Conservation (phyloP, 2,329 filamentous ascomycete genomes). For the Ophiognomonia clavigignenti-juglandacearum region DNA sequence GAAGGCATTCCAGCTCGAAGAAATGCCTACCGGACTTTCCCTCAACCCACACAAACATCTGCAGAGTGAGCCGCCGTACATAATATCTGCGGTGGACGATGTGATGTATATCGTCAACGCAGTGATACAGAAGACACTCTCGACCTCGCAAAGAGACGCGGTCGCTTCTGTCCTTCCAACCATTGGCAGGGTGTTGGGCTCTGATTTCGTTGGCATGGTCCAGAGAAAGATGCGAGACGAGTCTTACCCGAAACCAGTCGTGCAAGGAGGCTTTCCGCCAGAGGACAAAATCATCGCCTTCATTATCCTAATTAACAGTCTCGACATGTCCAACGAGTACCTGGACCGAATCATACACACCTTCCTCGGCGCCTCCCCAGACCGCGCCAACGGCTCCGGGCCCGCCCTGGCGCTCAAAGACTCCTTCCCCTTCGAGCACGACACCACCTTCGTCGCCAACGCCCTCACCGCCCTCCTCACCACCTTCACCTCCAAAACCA, state of each 20-base stretch:
- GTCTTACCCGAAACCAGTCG: conserved; percentile 74
- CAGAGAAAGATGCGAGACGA: conserved; percentile 98
- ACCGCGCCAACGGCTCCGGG: conserved; percentile 26
- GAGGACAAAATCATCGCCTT: conserved; percentile 88
- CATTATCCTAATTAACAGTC: conserved; percentile 89
- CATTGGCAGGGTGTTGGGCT: conserved; percentile 72
- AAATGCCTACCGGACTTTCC: conserved; percentile 74
- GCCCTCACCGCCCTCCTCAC: conserved; percentile 65
- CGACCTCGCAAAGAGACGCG: conserved; percentile 77
- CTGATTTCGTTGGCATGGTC: conserved; percentile 94
- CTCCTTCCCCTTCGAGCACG: conserved; percentile 76
- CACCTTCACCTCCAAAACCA: conserved; percentile 71
- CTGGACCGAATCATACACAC: conserved; percentile 76
- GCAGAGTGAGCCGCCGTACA: conserved; percentile 77
- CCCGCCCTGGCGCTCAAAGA: conserved; percentile 47
- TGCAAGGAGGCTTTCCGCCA: conserved; percentile 77
- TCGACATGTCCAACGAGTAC: conserved; percentile 90
- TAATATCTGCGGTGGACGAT: conserved; percentile 93
- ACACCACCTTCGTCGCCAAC: conserved; percentile 64
- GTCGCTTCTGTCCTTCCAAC: conserved; percentile 74
- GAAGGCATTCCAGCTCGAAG: conserved; percentile 95
- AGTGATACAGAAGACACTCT: conserved; percentile 78
- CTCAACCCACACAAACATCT: conserved; percentile 69
- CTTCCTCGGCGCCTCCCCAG: conserved; percentile 47
- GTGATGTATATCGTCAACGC: conserved; percentile 99